These are phyloP conservation scores for Lentinula edodes DNA, from an alignment of 768 basidiomycete genomes.

Conservation along the genomic window DNA sequence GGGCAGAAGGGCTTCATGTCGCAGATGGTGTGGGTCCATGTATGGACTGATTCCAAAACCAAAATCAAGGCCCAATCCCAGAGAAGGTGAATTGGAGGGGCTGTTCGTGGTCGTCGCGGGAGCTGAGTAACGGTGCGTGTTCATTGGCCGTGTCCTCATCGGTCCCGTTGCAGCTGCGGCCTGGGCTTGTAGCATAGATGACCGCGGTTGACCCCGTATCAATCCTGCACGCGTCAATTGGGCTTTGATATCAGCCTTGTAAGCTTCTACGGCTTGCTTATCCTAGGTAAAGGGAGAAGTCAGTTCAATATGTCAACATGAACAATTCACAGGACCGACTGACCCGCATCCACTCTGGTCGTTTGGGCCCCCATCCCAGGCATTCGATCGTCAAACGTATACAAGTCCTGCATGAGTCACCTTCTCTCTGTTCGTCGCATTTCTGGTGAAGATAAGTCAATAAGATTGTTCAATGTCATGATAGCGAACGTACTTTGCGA, in stretches of 20 bases:
- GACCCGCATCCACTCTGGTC: constrained; percentile 90
- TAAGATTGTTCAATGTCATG: constrained; percentile 2
- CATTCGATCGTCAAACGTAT: constrained; percentile 76
- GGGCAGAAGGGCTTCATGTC: constrained; percentile 24
- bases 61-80: constrained; percentile 17
- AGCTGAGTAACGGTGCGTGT: constrained; percentile 28
- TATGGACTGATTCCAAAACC: constrained; percentile 16
- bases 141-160: constrained; percentile 20
- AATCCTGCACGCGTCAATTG: constrained; percentile 73
- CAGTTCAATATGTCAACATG: not conserved
- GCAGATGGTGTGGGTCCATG: constrained; percentile 16
- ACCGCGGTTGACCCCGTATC: constrained; percentile 77
- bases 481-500: constrained; percentile 51
- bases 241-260: constrained; percentile 81
- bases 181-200: constrained; percentile 38
- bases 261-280: constrained; percentile 74
- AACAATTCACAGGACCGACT: constrained; percentile 16
- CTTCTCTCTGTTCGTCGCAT: constrained; percentile 83
- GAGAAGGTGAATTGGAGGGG: constrained; percentile 17
- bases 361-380: constrained; percentile 77
- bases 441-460: constrained; percentile 42
- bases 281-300: constrained; percentile 43
- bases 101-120: constrained; percentile 10
- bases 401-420: constrained; percentile 78
- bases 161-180: constrained; percentile 13